Base-by-base conservation (phyloP, 176 grass and related monocot species). In the Puccinellia tenuiflora region DNA sequence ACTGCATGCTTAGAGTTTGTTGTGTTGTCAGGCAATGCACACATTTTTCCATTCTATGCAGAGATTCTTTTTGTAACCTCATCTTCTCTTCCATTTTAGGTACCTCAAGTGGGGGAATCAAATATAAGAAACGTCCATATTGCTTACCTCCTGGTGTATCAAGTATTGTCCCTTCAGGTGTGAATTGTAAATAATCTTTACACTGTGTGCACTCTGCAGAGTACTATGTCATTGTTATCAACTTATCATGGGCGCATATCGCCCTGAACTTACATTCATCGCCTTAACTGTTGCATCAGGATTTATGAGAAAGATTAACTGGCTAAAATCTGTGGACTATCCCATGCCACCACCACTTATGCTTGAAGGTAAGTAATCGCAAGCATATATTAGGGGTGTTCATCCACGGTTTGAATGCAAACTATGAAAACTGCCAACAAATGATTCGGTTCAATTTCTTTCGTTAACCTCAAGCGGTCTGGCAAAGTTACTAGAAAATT, bases 151-250 rank as follows among this genome's bases (percentile, higher is more conserved):
- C 18, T 31, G 34, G 46, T 42, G 84, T 86, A 65, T 43, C 0
- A n/a, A 61, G 55, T 3, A 15, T 73, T 65, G 24, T 74, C 6
- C 77, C 84, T 74, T 86, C 77, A 86, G 67, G 84, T 80, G 22
- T 60, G 55, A 74, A 74, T 20, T 28, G 18, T 34, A 8, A 12
- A 60, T 60, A 60, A 12, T 60, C 56, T 60, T 60, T 47, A 39
- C 5, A 50, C 37, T 73, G 25, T 62, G 10, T 35, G 55, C 55
- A 59, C 22, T 84, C 7, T 1, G 52, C 15, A 61, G 20, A 22
- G 35, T 39, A 39, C 34, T 22, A 68, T 40, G 10, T 21, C 16
- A n/a, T 22, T 6, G 24, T 60, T 60, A 60, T 28, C 56, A 14
- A n/a, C n/a, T n/a, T n/a, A n/a, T n/a, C n/a, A n/a, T n/a, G 26